Evolutionary conservation across 805 yeast species (phyloP), one percentile per base, ranked within the genome.

Genomic region (Ogataea polymorpha): DNA sequence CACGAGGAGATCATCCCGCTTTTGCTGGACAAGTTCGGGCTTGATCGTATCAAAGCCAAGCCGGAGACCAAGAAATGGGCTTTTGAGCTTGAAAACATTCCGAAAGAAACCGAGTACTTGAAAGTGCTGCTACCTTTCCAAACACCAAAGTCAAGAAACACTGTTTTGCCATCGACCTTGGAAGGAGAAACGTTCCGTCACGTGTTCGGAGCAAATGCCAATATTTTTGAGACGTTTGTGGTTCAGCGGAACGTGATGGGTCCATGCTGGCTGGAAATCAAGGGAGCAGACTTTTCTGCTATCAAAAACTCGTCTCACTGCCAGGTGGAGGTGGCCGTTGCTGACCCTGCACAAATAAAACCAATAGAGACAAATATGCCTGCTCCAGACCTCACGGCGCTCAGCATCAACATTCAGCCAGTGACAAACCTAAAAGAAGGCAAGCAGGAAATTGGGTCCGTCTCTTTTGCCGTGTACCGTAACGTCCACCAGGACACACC

Each of bases 211-310:
- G 71, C 86, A 3, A 77, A 71, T 44, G 62, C 93, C 3, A 73
- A 74, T 41, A 68, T 86, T 17, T 89, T 93, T 60, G 99, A 93
- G 67, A 73, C 86, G 10, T 88, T 93, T 62, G 93, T 88, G 9
- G 54, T 90, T 18, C 87, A 82, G 60, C 73, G 86, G 52, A 81
- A 83, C 51, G 73, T 93, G 32, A 90, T 88, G 96, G 99, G 99
- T 8, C 99, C 99, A 3, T 89, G 98, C 61, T 93, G 99, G 99
- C 68, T 93, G 38, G 84, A 84, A 35, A 71, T 93, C 38, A 68
- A 72, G 31, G 72, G 76, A 37, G 83, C 82, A 35, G 80, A 82
- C 46, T 83, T 85, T 51, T 58, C 61, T 17, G 61, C 77, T 0
- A 61, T 82, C 29, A 74, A 71, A 38, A 82, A 80, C 54, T 72